Conservation (phyloP, 495 filamentous ascomycete species). For the Trichocladium uniseriatum region DNA sequence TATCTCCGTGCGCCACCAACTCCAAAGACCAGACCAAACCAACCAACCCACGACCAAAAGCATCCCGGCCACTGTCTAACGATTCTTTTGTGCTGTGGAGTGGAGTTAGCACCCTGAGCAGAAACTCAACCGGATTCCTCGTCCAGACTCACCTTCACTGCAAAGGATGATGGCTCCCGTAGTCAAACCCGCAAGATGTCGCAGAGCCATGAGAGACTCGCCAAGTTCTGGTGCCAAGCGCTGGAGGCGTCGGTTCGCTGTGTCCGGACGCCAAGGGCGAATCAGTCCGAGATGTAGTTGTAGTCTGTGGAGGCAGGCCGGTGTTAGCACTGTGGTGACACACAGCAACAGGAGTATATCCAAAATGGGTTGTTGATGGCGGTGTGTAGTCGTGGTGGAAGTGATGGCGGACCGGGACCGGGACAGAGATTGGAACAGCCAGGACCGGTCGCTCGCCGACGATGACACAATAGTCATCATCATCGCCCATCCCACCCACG, state of each 20-base stretch:
- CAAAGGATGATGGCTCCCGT: too few relatives aligned
- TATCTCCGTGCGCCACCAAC: too few relatives aligned
- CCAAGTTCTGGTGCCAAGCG: not conserved
- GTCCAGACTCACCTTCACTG: too few relatives aligned
- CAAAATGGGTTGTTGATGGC: slow-evolving; percentile 1
- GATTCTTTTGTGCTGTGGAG: too few relatives aligned
- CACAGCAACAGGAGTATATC: not conserved
- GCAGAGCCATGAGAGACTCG: not conserved
- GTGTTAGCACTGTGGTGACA: slow-evolving; percentile 1
- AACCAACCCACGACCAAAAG: too few relatives aligned
- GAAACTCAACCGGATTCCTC: too few relatives aligned
- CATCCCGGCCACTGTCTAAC: too few relatives aligned
- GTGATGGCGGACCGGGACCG: not conserved
- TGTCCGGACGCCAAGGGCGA: not conserved
- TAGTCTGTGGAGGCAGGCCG: not conserved
- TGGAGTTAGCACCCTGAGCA: too few relatives aligned
- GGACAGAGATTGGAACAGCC: too few relatives aligned
- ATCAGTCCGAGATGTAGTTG: slow-evolving; percentile 2
- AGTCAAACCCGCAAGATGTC: too few relatives aligned
- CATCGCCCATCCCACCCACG: not conserved
- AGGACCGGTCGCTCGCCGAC: not conserved
- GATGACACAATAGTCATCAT: not conserved
- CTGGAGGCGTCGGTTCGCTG: not conserved
- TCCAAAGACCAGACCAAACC: too few relatives aligned
- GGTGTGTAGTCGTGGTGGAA: not conserved